Base-by-base conservation (phyloP, 345 rosid species). In the Populus tremula region DNA sequence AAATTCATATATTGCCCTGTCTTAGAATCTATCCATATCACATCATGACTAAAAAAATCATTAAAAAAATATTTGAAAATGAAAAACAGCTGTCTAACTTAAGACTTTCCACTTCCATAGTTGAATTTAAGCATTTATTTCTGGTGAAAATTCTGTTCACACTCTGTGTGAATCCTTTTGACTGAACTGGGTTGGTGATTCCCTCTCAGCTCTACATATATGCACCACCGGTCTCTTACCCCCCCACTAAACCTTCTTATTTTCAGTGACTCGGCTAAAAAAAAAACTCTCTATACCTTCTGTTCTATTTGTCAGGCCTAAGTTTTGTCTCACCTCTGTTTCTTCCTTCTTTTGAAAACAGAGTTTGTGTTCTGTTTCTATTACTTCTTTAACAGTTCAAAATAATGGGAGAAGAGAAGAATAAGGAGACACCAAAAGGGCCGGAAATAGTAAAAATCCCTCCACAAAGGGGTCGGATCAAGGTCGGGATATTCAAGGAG, bases 401-500 rank as follows among this genome's bases (percentile, higher is more conserved):
- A 39, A 25, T 27, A 31, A 77, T 77, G 79, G 79, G 21, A 61
- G 75, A 43, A 61, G 47, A 63, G 66, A 49, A 33, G 68, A 39
- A 14, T 8, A 14, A 70, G 29, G 67, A 38, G 38, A 23, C 63
- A 3, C 67, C 47, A 5, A 31, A 36, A 64, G 54, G 80, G 49
- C 56, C 73, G 63, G 29, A 5, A n/a, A 53, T 11, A 36, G 82
- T 39, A 27, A 77, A 80, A 64, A 2, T 81, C 27, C 85, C 83
- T 17, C 86, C 86, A 20, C 64, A 21, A 69, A 86, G 88, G 50
- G 88, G 86, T 49, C 71, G n/a, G 14, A 20, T 86, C 31, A 79
- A 67, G 59, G 33, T 1, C 2, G 67, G 16, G 77, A 83, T 86
- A 23, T 67, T 83, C 5, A 73, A 63, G 68, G 16, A 13, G 5